phyloP scores from a whole-genome alignment of 176 grass and related monocot species.

The Zea luxurians region DNA sequence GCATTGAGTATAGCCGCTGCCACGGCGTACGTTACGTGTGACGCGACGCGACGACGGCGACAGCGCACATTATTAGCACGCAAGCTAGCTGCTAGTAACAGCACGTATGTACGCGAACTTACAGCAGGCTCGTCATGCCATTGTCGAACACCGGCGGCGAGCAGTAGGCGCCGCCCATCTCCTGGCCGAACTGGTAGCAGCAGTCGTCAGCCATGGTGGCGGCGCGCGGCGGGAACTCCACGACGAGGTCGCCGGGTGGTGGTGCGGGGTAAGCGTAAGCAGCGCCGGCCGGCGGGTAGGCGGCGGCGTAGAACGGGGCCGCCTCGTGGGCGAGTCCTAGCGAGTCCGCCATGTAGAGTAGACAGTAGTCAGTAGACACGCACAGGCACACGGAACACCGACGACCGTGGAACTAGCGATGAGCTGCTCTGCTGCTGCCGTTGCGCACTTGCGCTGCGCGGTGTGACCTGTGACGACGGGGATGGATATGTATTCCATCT shows the following conservation, averaged over 20 bases:
- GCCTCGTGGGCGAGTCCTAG: slow-evolving; percentile 37
- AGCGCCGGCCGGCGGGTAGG: neutral
- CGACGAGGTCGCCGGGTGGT: neutral
- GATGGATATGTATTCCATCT: neutral
- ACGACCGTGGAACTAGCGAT: neutral
- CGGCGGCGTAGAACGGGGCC: neutral
- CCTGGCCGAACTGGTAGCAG: slow-evolving; percentile 17
- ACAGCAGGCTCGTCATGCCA: neutral
- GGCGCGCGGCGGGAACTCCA: neutral
- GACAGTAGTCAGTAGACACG: neutral
- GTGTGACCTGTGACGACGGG: neutral
- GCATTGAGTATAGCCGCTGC: neutral
- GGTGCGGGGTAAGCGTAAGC: neutral
- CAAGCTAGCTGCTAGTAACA: too few species aligned
- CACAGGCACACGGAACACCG: neutral
- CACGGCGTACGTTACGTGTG: neutral
- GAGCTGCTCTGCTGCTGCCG: neutral
- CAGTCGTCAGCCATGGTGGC: neutral
- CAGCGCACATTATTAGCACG: neutral
- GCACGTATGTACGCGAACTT: neutral
- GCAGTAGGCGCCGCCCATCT: slow-evolving; percentile 3
- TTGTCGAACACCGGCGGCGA: neutral
- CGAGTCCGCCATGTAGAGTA: slow-evolving; percentile 42
- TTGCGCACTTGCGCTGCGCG: too few species aligned
- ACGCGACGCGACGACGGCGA: neutral